Conservation (phyloP, 2,329 filamentous ascomycete species). For the Chaetoscypha palmicola region DNA sequence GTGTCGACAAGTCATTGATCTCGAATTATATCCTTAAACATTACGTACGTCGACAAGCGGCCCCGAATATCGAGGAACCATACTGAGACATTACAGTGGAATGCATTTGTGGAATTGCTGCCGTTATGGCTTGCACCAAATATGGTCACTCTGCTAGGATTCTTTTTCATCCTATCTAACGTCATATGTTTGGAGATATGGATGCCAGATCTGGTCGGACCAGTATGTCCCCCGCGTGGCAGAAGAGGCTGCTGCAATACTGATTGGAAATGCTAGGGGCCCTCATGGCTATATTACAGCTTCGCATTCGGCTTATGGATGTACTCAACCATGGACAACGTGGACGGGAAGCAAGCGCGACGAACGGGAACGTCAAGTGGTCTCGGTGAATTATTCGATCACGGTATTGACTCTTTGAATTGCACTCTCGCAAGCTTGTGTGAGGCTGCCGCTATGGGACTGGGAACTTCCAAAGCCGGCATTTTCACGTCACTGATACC, state of each 20-base stretch:
- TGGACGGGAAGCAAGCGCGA: constrained; percentile 95
- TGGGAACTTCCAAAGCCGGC: constrained; percentile 76
- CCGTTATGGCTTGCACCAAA: constrained; percentile 97
- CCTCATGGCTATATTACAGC: constrained; percentile 90
- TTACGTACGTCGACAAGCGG: constrained; percentile 60
- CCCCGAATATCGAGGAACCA: constrained; percentile 11
- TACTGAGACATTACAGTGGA: constrained; percentile 62
- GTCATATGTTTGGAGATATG: constrained; percentile 65
- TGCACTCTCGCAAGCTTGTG: constrained; percentile 89
- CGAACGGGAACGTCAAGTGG: constrained; percentile 92
- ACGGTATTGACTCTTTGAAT: constrained; percentile 96
- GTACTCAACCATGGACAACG: constrained; percentile 99
- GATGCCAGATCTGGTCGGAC: constrained; percentile 85
- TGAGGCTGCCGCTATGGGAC: constrained; percentile 87
- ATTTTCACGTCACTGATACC: constrained; percentile 88
- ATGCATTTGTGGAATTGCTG: constrained; percentile 83
- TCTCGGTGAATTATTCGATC: constrained; percentile 93
- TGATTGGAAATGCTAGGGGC: constrained; percentile 50
- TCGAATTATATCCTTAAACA: constrained; percentile 91
- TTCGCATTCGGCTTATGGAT: constrained; percentile 96
- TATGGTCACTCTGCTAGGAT: constrained; percentile 92
- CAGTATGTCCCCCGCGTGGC: constrained; percentile 47
- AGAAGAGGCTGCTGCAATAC: constrained; percentile 5
- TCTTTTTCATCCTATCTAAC: constrained; percentile 88
- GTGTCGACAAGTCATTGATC: constrained; percentile 89